Evolutionary conservation across 805 yeast genomes (phyloP), one percentile per base, ranked within the genome.

Genomic region (Myxozyma lipomycoides): DNA sequence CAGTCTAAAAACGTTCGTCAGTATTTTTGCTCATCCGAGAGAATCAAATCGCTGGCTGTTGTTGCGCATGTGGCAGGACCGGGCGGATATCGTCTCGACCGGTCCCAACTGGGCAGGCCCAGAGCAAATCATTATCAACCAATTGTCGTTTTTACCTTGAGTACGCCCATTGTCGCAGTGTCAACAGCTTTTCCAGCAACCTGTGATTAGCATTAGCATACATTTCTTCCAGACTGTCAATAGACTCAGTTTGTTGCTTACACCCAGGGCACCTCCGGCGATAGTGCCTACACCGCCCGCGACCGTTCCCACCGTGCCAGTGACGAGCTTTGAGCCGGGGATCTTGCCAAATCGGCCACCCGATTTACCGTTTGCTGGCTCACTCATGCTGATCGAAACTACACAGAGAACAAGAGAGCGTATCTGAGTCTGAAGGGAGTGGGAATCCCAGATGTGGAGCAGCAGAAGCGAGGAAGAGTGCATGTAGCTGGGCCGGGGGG

Each of bases 141-240:
- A 12, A 25, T 4, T 30, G 35, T 23, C 5, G 17, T 7, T 26
- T 45, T 6, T 18, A 48, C 56, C 45, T 45, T 45, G 9, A 47
- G 12, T 7, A 43, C 36, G 28, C 56, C 52, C 23, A 43, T 3
- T 6, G 56, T 51, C 9, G 56, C 56, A 28, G 44, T 51, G 34
- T 51, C 52, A 44, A 47, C 42, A 18, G 49, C 52, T 5, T 51
- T 48, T 40, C 52, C 56, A 21, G 56, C 56, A 38, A 48, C 52
- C 56, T 52, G 19, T 2, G 2, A 15, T n/a, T 19, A 30, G 9
- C n/a, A 18, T 23, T 28, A 18, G 48, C 48, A 6, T 40, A 7
- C 23, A n/a, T n/a, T n/a, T n/a, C n/a, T 42, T 15, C n/a, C n/a
- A 28, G 32, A 28, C 32, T 9, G 32, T 9, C 32, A 7, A 28